These are phyloP conservation scores for Plasmopara viticola DNA, from an alignment of 352 stramenopile species.

Conservation along the genomic window DNA sequence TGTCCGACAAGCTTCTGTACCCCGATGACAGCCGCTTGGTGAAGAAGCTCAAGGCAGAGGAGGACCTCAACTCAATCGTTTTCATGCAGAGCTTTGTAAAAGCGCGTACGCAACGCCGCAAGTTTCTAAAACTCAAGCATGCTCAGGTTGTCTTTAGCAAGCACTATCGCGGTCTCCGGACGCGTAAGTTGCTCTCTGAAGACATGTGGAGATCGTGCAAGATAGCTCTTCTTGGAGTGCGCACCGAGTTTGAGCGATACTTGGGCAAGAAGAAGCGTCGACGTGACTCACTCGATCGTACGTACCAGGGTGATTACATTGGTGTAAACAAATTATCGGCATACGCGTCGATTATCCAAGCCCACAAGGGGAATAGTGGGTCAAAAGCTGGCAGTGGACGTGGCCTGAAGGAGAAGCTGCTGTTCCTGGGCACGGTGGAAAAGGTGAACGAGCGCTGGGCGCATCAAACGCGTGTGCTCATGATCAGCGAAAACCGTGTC, in stretches of 20 bases:
- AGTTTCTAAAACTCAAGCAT: constrained; percentile 48
- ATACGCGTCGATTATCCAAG: constrained; percentile 57
- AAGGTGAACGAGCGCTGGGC: constrained; percentile 85
- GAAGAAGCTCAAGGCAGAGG: constrained; percentile 45
- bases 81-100: constrained; percentile 75
- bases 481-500: constrained; percentile 69
- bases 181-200: constrained; percentile 57
- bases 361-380: constrained; percentile 28
- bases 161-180: constrained; percentile 67
- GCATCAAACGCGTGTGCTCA: constrained; percentile 65
- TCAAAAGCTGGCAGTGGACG: constrained; percentile 19
- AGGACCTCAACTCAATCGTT: constrained; percentile 60
- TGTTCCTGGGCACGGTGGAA: constrained; percentile 63
- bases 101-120: constrained; percentile 37
- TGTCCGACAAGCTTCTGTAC: constrained; percentile 49
- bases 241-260: constrained; percentile 81
- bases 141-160: constrained; percentile 76
- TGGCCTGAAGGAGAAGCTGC: constrained; percentile 42
- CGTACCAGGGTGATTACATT: constrained; percentile 77
- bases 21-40: constrained; percentile 37
- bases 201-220: constrained; percentile 70
- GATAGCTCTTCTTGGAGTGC: constrained; percentile 63
- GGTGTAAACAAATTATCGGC: constrained; percentile 61
- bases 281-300: constrained; percentile 67
- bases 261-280: constrained; percentile 82